A percentile compares a stretch with the other conserved stretches of the same genome.
These are phyloP conservation scores for Trametes hirsuta DNA, from an alignment of 1,284 basidiomycete species.

Conservation along the genomic window DNA sequence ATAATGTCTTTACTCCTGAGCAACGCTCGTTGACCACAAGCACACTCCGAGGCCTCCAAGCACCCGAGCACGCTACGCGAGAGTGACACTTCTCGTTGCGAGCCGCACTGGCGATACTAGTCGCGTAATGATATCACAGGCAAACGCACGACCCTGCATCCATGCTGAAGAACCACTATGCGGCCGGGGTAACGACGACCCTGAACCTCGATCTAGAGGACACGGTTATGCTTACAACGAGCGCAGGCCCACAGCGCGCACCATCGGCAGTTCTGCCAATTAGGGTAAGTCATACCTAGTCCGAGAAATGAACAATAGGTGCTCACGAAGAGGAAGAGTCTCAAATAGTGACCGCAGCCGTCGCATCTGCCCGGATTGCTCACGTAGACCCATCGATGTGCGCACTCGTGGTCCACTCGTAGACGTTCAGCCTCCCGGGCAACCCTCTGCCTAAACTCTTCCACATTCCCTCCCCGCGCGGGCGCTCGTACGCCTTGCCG, in stretches of 20 bases:
- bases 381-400: constrained; percentile 43
- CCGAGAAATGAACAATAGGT: not conserved
- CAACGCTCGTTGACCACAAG: no score
- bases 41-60: no score
- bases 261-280: constrained; percentile 15
- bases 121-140: no score
- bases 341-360: constrained; percentile 39
- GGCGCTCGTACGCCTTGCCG: constrained; percentile 34
- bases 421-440: constrained; percentile 40
- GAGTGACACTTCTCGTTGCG: no score
- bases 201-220: not conserved
- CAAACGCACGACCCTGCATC: no score
- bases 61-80: no score
- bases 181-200: no score
- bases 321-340: constrained; percentile 33
- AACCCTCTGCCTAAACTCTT: constrained; percentile 34
- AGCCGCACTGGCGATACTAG: no score
- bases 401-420: constrained; percentile 49
- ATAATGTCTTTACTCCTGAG: no score
- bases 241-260: constrained; percentile 25
- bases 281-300: not conserved
- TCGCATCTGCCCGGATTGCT: constrained; percentile 46
- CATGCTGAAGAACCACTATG: no score
- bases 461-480: constrained; percentile 27
- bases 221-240: constrained; percentile 27